Conservation (phyloP, 192 early-diverging fungal genomes). For the Coemansia sp. region DNA sequence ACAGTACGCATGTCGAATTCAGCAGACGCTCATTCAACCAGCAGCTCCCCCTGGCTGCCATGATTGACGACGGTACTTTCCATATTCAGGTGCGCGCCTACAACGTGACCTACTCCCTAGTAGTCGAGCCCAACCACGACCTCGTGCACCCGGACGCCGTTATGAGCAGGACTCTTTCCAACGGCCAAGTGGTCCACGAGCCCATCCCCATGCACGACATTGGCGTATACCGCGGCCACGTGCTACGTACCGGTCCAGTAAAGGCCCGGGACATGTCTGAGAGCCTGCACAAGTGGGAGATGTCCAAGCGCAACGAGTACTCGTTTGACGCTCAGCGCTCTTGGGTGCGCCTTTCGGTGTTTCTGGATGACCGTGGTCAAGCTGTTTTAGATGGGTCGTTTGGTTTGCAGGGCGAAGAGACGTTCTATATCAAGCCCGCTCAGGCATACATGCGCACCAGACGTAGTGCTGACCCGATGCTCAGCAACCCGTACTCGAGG, state of each 20-base stretch:
- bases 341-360: constrained; percentile 56
- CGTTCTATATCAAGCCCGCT: constrained; percentile 57
- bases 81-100: constrained; percentile 57
- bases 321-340: constrained; percentile 44
- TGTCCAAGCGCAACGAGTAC: constrained; percentile 17
- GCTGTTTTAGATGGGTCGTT: constrained; percentile 62
- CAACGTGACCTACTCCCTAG: constrained; percentile 62
- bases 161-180: constrained; percentile 13
- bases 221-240: constrained; percentile 57
- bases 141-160: constrained; percentile 63
- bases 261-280: constrained; percentile 13
- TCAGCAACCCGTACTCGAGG: constrained; percentile 21
- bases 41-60: constrained; percentile 13
- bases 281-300: constrained; percentile 33
- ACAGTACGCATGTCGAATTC: background rate
- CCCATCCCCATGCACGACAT: constrained; percentile 33
- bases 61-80: constrained; percentile 54
- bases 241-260: constrained; percentile 26
- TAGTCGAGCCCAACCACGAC: constrained; percentile 67
- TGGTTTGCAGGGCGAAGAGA: constrained; percentile 47
- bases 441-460: constrained; percentile 55
- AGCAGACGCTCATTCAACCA: constrained; percentile 33
- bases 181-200: constrained; percentile 8
- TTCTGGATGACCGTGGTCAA: constrained; percentile 14
- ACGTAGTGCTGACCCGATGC: constrained; percentile 52